Percentiles rank a stretch among this genome's conserved stretches.
Conservation (phyloP, 495 filamentous ascomycete species). For the Aspergillus bertholletiae region DNA sequence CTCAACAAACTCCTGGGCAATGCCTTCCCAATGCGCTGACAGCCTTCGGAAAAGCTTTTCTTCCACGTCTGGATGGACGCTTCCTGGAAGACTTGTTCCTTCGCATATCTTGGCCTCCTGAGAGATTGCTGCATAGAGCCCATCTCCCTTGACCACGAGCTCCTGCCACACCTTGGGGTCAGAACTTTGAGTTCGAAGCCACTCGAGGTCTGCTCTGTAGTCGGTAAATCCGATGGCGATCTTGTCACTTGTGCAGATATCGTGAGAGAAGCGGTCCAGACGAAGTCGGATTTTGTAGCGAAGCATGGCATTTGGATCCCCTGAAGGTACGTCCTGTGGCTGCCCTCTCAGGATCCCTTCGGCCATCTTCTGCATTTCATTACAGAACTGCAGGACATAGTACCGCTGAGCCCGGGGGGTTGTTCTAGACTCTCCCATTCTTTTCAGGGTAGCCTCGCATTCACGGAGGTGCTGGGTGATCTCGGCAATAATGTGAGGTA, state of each 20-base stretch:
- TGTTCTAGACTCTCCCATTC: slow-evolving; percentile 2
- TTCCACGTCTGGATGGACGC: slow-evolving; percentile 8
- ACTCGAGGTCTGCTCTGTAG: neutral
- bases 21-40: slow-evolving; percentile 2
- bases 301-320: neutral
- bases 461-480: neutral
- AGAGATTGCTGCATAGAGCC: neutral
- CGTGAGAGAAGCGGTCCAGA: neutral
- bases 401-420: neutral
- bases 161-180: neutral
- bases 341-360: neutral
- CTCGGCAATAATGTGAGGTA: slow-evolving; percentile 4
- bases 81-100: slow-evolving; percentile 1
- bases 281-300: neutral
- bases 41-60: slow-evolving; percentile 5
- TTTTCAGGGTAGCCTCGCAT: neutral
- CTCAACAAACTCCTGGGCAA: neutral
- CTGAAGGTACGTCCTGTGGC: neutral
- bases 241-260: neutral
- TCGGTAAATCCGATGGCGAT: neutral
- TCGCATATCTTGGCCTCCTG: neutral
- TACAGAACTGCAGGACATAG: slow-evolving; percentile 1
- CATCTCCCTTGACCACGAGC: neutral
- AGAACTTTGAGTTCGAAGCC: neutral
- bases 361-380: slow-evolving; percentile 6